Evolutionary conservation across 2,329 filamentous ascomycete genomes (phyloP), one percentile per base, ranked within the genome.

Genomic region (Zopfia rhizophila): DNA sequence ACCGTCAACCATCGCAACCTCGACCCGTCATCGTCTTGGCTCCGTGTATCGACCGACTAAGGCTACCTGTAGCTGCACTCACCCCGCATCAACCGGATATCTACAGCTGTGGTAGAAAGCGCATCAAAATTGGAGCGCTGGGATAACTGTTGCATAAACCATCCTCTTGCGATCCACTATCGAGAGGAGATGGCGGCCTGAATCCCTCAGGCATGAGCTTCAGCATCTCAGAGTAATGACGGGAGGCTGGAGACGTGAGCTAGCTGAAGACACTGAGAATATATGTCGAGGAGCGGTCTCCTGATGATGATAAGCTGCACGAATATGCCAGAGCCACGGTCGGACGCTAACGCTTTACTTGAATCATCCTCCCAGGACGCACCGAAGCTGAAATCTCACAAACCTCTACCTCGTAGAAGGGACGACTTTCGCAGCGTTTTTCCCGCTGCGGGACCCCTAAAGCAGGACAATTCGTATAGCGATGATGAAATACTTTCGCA

Each of bases 361-460:
- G 65, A 70, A 31, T 60, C 61, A 17, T 64, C 68, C 13, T 68
- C 69, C 55, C 42, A 58, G 27, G 38, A 60, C 28, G 53, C 60
- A 6, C 59, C 68, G 7, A 53, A 59, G 21, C 49, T 64, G 12
- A 61, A 53, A 48, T 48, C 65, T 0, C 59, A 64, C 52, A 64
- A 60, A 31, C 47, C 56, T 11, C 48, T 67, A 18, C 58, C 66
- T 24, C 62, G 58, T 23, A 61, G 55, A 31, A 61, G 43, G 42
- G 58, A 69, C 59, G 60, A 61, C 38, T 41, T 53, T 35, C 55
- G 56, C 51, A 56, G 51, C 45, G 43, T 57, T 32, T 48, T 56
- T 23, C 61, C 57, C 12, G 50, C 59, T 13, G 50, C 62, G 8
- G 51, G 48, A 16, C 63, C 67, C 11, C 56, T 66, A 21, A 56